Base-by-base conservation (phyloP, 2,329 filamentous ascomycete genomes). In the Arthrinium phaeospermum region DNA sequence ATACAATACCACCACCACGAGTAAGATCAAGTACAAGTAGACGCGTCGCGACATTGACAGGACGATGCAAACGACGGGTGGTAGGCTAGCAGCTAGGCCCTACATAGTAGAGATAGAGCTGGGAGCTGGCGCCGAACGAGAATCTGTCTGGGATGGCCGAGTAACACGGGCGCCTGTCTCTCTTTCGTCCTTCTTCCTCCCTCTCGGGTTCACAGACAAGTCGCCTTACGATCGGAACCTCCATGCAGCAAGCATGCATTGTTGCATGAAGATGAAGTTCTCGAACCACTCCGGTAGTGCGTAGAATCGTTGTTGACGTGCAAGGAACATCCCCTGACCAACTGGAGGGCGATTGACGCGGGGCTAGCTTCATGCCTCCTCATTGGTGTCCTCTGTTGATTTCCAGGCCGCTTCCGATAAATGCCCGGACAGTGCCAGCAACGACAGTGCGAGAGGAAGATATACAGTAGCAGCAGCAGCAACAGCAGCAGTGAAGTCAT, bases 241-340 rank as follows among this genome's bases (percentile, higher is more conserved):
- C 57, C 30, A 64, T 37, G 57, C 57, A 6, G 27, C 22, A 19
- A 24, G 34, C 57, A 64, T 64, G 34, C 57, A 64, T 64, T 64
- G 57, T 64, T 41, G 57, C 57, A 64, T 64, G 34, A 64, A 64
- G 57, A 64, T 24, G 53, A n/a, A 34, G 8, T 64, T 64, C 57
- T 64, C 57, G 57, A 64, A 64, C 57, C 34, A 64, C 0, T n/a
- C 34, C 12, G 57, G 57, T 24, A 41, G 34, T 47, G 57, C 1
- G 57, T 24, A 24, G 22, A 4, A 34, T 4, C 57, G 57, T 64
- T 64, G 34, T 64, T 64, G 57, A 64, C 57, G 37, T 64, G 57
- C 57, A 64, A 64, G 57, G 57, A 64, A 64, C 57, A 64, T 64
- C 57, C 57, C 57, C 57, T 64, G 34, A 64, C 34, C 57, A 64